Percentiles rank a stretch among this genome's conserved stretches.
phyloP scores from a whole-genome alignment of 1,139 yeast species.

The Sugiyamaella japonica region DNA sequence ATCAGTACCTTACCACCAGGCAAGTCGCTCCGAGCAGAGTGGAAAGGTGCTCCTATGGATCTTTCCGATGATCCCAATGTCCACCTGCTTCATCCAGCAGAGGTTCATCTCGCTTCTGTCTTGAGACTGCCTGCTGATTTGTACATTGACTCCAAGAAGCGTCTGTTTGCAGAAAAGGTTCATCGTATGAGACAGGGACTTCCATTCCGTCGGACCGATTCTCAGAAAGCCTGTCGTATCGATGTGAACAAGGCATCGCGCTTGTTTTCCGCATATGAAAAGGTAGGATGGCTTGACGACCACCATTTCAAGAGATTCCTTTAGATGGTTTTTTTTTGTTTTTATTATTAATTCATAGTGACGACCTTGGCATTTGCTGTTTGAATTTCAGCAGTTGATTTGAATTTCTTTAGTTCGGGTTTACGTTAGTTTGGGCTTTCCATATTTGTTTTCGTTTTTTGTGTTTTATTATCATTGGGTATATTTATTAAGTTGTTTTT shows the following conservation, averaged over 20 bases:
- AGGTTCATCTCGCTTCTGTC: slow-evolving; percentile 81
- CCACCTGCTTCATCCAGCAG: slow-evolving; percentile 83
- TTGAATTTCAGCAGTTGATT: background rate
- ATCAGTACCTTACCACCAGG: slow-evolving; percentile 61
- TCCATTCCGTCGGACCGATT: slow-evolving; percentile 95
- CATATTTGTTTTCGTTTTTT: background rate
- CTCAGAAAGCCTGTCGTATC: slow-evolving; percentile 95
- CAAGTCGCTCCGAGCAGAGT: slow-evolving; percentile 81
- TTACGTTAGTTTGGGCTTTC: slow-evolving; percentile 3
- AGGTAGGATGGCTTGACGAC: slow-evolving; percentile 93
- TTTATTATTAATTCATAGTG: slow-evolving; percentile 11
- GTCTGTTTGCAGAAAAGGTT: slow-evolving; percentile 87
- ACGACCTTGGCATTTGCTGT: slow-evolving; percentile 9
- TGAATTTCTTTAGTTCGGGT: background rate
- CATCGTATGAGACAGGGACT: slow-evolving; percentile 68
- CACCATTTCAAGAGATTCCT: slow-evolving; percentile 60
- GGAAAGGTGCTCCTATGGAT: slow-evolving; percentile 99
- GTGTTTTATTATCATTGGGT: slow-evolving; percentile 3
- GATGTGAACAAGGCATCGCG: slow-evolving; percentile 97
- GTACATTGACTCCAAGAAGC: slow-evolving; percentile 87
- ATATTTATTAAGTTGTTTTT: slow-evolving; percentile 7
- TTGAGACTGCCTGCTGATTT: slow-evolving; percentile 83
- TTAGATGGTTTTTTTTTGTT: slow-evolving; percentile 21
- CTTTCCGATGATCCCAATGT: slow-evolving; percentile 72
- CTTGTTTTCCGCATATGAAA: slow-evolving; percentile 87